A percentile compares a stretch with the other conserved stretches of the same genome.
Evolutionary conservation across 257 asterid genomes (phyloP).

Genomic region (Jacaranda mimosifolia): DNA sequence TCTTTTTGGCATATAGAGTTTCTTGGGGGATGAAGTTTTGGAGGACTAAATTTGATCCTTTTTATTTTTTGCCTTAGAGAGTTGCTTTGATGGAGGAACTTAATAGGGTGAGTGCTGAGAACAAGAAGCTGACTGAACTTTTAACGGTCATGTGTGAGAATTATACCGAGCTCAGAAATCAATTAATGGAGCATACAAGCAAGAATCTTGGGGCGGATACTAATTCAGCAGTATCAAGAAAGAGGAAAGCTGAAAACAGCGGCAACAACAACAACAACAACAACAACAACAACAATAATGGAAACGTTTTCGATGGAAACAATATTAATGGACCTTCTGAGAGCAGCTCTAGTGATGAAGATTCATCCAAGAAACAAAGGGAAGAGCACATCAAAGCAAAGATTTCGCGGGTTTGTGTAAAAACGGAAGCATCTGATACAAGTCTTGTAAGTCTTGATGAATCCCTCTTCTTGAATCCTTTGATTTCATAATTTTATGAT

Average conservation of each 20-base stretch:
- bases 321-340: slow-evolving; percentile 51
- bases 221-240: slow-evolving; percentile 48
- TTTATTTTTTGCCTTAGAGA: slow-evolving; percentile 39
- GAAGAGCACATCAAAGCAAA: slow-evolving; percentile 75
- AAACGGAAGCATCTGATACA: slow-evolving; percentile 83
- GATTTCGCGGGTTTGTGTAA: slow-evolving; percentile 56
- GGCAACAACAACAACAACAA: slow-evolving; percentile 33
- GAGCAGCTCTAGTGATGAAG: slow-evolving; percentile 89
- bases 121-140: slow-evolving; percentile 79
- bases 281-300: slow-evolving; percentile 24
- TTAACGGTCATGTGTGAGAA: slow-evolving; percentile 80
- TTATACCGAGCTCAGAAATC: slow-evolving; percentile 64
- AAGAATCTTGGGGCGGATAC: slow-evolving; percentile 37
- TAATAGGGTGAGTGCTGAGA: slow-evolving; percentile 77
- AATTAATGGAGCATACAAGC: slow-evolving; percentile 59
- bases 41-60: no score
- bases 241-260: slow-evolving; percentile 64
- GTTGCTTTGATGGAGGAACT: slow-evolving; percentile 78
- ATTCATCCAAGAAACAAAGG: slow-evolving; percentile 68
- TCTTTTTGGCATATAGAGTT: not conserved
- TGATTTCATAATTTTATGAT: no score
- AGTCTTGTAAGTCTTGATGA: slow-evolving; percentile 75
- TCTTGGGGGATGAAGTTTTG: no score
- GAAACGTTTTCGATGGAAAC: slow-evolving; percentile 5
- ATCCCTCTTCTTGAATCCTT: not conserved